Percentiles rank a stretch among this genome's conserved stretches.
Evolutionary conservation across 1,284 basidiomycete genomes (phyloP).

Genomic region (Cutaneotrichosporon cavernicola): DNA sequence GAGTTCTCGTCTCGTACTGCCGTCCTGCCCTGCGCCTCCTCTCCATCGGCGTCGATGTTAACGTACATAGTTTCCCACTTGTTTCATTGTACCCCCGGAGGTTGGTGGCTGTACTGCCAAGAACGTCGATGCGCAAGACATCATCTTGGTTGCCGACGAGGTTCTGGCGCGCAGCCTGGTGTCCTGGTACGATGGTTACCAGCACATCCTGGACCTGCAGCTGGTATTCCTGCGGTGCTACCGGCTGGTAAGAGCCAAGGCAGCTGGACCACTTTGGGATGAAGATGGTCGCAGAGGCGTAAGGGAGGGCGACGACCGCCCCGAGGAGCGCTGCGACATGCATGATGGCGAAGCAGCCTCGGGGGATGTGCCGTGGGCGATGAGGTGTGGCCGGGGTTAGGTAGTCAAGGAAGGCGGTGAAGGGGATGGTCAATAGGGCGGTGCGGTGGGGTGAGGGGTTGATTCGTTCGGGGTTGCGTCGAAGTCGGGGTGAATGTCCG

Average conservation of each 20-base stretch:
- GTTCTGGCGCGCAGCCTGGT: constrained; percentile 46
- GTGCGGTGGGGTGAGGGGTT: not conserved
- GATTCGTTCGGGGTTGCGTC: not conserved
- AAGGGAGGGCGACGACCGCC: constrained; percentile 9
- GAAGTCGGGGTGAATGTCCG: not conserved
- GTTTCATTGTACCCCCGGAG: constrained; percentile 63
- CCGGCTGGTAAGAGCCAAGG: constrained; percentile 26
- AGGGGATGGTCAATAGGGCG: not conserved
- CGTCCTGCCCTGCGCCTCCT: not conserved
- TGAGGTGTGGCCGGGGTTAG: not conserved
- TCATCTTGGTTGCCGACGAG: constrained; percentile 39
- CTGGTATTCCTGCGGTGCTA: constrained; percentile 29
- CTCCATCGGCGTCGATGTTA: not conserved
- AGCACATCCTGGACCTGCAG: constrained; percentile 66
- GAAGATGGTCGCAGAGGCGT: constrained; percentile 30
- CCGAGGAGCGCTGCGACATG: constrained; percentile 14
- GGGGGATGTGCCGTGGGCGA: constrained; percentile 4
- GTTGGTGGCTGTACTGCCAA: constrained; percentile 50
- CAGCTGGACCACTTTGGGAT: constrained; percentile 36
- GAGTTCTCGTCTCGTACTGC: not conserved
- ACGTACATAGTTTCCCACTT: constrained; percentile 64
- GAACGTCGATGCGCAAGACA: constrained; percentile 49
- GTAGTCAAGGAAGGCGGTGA: not conserved
- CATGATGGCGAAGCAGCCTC: constrained; percentile 13
- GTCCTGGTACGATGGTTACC: constrained; percentile 63